phyloP scores from a whole-genome alignment of 306 rosid species.

The Prunus padus region DNA sequence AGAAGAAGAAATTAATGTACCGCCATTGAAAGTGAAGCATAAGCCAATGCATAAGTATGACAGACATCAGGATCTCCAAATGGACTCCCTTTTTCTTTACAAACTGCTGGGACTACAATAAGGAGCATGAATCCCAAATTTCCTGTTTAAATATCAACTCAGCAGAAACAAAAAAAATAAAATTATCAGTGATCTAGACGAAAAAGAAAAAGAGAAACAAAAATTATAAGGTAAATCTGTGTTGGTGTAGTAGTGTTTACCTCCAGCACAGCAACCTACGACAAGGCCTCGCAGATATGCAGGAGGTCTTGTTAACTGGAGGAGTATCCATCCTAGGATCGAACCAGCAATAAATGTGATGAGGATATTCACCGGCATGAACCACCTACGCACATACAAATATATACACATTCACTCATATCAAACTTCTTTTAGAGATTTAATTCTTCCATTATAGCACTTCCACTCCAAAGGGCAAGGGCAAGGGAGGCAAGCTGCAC shows the following conservation, averaged over 20 bases:
- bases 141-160: constrained; percentile 33
- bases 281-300: constrained; percentile 51
- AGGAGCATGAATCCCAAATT: constrained; percentile 56
- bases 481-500: too few species aligned
- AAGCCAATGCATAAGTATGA: constrained; percentile 47
- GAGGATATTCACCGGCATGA: constrained; percentile 54
- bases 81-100: constrained; percentile 60
- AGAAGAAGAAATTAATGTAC: constrained; percentile 11
- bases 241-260: constrained; percentile 9
- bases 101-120: constrained; percentile 51
- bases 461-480: too few species aligned
- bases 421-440: background rate
- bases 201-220: too few species aligned
- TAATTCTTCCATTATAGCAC: too few species aligned
- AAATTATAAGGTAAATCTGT: too few species aligned
- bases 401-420: background rate
- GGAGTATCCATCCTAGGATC: constrained; percentile 44
- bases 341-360: constrained; percentile 52
- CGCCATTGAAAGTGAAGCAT: constrained; percentile 66
- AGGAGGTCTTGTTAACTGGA: constrained; percentile 47
- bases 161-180: background rate
- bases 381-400: constrained; percentile 37
- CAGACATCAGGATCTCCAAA: constrained; percentile 52
- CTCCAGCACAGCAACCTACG: constrained; percentile 56
- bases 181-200: background rate